phyloP scores from a whole-genome alignment of 306 rosid species.

The Malus asiatica region DNA sequence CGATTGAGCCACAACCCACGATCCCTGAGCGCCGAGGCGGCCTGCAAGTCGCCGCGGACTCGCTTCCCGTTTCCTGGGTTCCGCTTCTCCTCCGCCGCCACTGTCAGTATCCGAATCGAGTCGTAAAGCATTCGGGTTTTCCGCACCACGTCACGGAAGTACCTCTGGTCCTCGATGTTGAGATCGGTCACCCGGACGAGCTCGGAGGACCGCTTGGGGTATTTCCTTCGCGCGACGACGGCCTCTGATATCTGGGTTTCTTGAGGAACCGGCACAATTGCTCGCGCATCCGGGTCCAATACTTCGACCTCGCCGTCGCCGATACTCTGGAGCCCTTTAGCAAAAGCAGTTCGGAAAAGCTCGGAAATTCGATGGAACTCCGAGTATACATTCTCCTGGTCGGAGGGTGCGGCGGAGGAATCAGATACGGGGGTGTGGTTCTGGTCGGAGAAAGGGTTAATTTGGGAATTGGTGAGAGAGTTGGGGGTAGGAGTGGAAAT shows the following conservation, averaged over 20 bases:
- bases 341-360: slow-evolving; percentile 47
- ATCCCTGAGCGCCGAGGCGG: slow-evolving; percentile 51
- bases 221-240: slow-evolving; percentile 19
- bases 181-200: slow-evolving; percentile 71
- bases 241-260: slow-evolving; percentile 22
- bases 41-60: slow-evolving; percentile 56
- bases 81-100: slow-evolving; percentile 42
- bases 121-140: slow-evolving; percentile 71
- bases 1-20: slow-evolving; percentile 79
- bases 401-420: slow-evolving; percentile 26
- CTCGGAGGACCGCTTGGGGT: slow-evolving; percentile 41
- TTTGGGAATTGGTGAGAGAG: slow-evolving; percentile 11
- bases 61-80: slow-evolving; percentile 19
- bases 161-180: slow-evolving; percentile 41
- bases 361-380: slow-evolving; percentile 58
- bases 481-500: slow-evolving; percentile 21
- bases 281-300: slow-evolving; percentile 41
- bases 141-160: slow-evolving; percentile 53
- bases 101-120: slow-evolving; percentile 47
- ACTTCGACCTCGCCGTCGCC: slow-evolving; percentile 25
- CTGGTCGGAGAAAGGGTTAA: slow-evolving; percentile 9
- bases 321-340: slow-evolving; percentile 18
- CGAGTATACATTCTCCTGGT: slow-evolving; percentile 29
- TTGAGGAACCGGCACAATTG: slow-evolving; percentile 55
- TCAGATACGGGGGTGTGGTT: slow-evolving; percentile 4